Conservation (phyloP, 1,284 basidiomycete species). For the Mrakiaceae sp. region DNA sequence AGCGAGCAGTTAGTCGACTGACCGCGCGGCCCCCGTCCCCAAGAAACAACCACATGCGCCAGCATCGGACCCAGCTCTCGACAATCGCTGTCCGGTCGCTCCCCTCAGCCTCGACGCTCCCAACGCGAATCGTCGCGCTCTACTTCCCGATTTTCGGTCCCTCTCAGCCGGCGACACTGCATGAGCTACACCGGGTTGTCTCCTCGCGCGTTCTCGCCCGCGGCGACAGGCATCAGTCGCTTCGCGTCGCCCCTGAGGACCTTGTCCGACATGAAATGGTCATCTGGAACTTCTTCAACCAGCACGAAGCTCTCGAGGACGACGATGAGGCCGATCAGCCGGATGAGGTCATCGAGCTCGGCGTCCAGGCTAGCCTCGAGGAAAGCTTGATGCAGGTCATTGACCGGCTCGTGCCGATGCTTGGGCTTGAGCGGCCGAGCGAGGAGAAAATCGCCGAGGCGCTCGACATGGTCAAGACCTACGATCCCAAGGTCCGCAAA, state of each 20-base stretch:
- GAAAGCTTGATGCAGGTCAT: conserved; percentile 50
- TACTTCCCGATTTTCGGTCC: conserved; percentile 59
- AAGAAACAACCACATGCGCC: conserved; percentile 76
- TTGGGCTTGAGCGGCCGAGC: conserved; percentile 45
- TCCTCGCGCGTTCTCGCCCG: conserved; percentile 59
- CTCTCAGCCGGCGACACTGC: conserved; percentile 36
- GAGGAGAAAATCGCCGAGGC: conserved; percentile 49
- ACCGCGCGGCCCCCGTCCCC: not conserved
- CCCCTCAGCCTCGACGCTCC: conserved; percentile 27
- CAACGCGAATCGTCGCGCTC: conserved; percentile 62
- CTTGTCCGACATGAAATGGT: conserved; percentile 62
- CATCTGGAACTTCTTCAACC: conserved; percentile 64
- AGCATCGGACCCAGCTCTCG: conserved; percentile 55
- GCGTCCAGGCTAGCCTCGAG: conserved; percentile 46
- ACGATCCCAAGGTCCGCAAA: conserved; percentile 30
- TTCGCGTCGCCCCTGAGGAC: conserved; percentile 47
- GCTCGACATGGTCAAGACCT: conserved; percentile 30
- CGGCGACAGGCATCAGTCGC: conserved; percentile 72
- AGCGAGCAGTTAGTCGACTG: not conserved
- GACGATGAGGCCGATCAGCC: conserved; percentile 39
- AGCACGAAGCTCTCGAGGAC: conserved; percentile 43
- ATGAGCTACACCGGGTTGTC: conserved; percentile 57
- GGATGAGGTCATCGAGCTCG: conserved; percentile 55
- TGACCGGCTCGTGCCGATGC: conserved; percentile 42
- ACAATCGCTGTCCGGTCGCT: conserved; percentile 23